Percentiles rank a stretch among this genome's conserved stretches.
Evolutionary conservation across 176 grass and related monocot species (phyloP).

Genomic region (Aechmea fasciata): DNA sequence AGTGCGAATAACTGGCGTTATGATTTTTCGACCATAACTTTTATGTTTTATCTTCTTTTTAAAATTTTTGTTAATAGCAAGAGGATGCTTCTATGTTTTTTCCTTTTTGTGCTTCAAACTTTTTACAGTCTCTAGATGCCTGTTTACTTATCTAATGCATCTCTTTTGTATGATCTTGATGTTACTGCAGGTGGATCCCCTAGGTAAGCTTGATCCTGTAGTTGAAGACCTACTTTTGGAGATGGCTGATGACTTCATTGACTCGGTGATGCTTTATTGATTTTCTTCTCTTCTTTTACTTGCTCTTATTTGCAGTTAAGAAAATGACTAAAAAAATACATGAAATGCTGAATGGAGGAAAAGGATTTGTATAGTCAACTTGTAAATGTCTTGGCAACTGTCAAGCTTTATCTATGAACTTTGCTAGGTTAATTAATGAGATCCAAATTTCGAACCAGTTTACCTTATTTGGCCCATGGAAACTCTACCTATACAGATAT

Average conservation of each 20-base stretch:
- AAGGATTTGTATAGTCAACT: not conserved
- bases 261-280: slow-evolving; percentile 48
- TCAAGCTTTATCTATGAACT: too few relatives aligned
- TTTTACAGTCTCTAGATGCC: not conserved
- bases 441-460: too few relatives aligned
- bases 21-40: slow-evolving; percentile 7
- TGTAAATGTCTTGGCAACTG: not conserved
- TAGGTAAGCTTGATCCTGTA: slow-evolving; percentile 56
- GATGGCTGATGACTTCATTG: slow-evolving; percentile 81
- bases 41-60: not conserved
- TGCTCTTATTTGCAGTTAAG: not conserved
- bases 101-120: not conserved
- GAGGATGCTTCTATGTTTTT: slow-evolving; percentile 1
- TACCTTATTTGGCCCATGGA: too few relatives aligned
- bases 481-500: not conserved
- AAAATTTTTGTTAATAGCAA: not conserved
- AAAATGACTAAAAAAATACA: not conserved
- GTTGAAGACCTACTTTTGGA: slow-evolving; percentile 80
- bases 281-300: slow-evolving; percentile 5
- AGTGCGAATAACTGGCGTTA: not conserved
- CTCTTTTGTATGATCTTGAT: not conserved
- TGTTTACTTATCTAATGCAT: not conserved
- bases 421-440: too few relatives aligned
- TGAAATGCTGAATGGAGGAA: too few relatives aligned
- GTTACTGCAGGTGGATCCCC: slow-evolving; percentile 59